These are phyloP conservation scores for Dactylorhiza incarnata DNA, from an alignment of 106 monocot species.

Conservation along the genomic window DNA sequence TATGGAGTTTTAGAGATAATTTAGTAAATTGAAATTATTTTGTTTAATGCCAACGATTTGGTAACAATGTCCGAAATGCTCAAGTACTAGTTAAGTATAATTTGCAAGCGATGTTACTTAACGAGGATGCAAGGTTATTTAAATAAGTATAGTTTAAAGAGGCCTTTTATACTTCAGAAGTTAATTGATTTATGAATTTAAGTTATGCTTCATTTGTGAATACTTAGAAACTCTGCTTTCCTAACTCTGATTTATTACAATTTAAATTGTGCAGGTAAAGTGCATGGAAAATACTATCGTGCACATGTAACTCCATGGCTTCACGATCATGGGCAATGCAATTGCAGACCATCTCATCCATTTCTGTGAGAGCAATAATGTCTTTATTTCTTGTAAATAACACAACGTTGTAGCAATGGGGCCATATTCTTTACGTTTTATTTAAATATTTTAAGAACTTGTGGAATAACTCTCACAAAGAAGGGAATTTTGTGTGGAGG, in stretches of 20 bases:
- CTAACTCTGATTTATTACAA: background rate
- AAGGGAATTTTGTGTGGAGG: too few species aligned
- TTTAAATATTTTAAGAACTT: background rate
- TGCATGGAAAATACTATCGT: background rate
- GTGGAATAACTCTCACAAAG: too few species aligned
- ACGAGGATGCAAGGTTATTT: background rate
- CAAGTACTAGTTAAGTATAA: background rate
- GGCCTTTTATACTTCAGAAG: background rate
- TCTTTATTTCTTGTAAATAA: background rate
- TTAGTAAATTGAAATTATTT: background rate
- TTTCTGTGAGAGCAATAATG: background rate
- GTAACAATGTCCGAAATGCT: background rate
- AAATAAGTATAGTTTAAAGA: background rate
- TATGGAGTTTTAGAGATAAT: background rate
- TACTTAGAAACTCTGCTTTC: background rate
- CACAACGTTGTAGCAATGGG: background rate
- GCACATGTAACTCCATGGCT: background rate
- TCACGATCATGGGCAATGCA: background rate
- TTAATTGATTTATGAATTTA: background rate
- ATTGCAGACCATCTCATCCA: background rate
- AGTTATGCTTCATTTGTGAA: background rate
- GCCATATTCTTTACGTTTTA: background rate
- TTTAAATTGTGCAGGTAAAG: background rate
- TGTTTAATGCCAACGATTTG: background rate
- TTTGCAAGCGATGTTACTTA: background rate